Evolutionary conservation across 2,329 filamentous ascomycete genomes (phyloP).

Genomic region (Aspergillus oerlinghausenensis): DNA sequence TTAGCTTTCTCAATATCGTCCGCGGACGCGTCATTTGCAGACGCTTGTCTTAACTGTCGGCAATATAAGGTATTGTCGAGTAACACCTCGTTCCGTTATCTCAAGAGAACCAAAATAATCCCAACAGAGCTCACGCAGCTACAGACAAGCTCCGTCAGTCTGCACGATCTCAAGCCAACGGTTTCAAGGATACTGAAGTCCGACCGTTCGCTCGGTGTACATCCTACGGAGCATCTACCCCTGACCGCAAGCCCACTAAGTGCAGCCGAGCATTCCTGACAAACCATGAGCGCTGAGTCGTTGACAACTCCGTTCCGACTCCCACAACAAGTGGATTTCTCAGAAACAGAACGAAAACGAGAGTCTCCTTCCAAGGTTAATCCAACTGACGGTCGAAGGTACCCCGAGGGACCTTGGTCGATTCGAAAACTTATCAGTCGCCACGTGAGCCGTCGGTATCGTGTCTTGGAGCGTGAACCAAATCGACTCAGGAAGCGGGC

Average conservation of each 20-base stretch:
- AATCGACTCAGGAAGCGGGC: conserved; percentile 27
- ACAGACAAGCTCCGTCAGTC: background rate
- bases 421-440: conserved; percentile 24
- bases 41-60: background rate
- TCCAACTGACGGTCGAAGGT: background rate
- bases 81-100: background rate
- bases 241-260: background rate
- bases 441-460: conserved; percentile 25
- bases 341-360: conserved; percentile 10
- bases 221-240: background rate
- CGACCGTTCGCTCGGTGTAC: no score
- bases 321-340: conserved; percentile 12
- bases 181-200: no score
- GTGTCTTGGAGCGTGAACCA: conserved; percentile 27
- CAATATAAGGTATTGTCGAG: background rate
- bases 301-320: conserved; percentile 12
- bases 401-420: conserved; percentile 21
- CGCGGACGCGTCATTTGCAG: background rate
- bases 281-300: conserved; percentile 19
- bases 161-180: background rate
- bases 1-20: background rate
- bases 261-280: conserved; percentile 2
- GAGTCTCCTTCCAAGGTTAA: conserved; percentile 5
- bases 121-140: background rate
- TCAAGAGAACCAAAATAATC: background rate